Conservation (phyloP, 306 rosid species). For the Quercus berberidifolia region DNA sequence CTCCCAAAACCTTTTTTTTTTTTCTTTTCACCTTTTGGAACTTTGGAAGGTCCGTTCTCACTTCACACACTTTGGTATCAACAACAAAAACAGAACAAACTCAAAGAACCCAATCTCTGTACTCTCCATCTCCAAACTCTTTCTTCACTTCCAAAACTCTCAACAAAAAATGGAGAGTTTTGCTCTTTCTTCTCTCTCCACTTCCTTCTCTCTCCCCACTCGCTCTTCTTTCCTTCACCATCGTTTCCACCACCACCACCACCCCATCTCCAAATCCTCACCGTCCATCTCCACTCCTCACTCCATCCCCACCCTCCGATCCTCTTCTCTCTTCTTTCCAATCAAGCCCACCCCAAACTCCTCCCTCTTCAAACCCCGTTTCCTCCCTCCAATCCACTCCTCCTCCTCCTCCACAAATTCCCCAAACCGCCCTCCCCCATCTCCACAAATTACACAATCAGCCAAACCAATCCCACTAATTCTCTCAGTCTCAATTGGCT, state of each 20-base stretch:
- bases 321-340: constrained; percentile 15
- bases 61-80: too few relatives aligned
- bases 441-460: not conserved
- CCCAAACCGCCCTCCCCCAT: not conserved
- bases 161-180: constrained; percentile 42
- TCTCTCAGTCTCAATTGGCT: constrained; percentile 56
- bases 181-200: constrained; percentile 42
- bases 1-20: not conserved
- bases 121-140: constrained; percentile 1
- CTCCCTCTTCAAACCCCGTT: constrained; percentile 21
- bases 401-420: constrained; percentile 35
- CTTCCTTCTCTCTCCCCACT: constrained; percentile 27
- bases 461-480: constrained; percentile 65
- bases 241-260: constrained; percentile 21
- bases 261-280: constrained; percentile 30
- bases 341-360: constrained; percentile 19
- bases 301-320: constrained; percentile 37
- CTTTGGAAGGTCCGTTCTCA: not conserved
- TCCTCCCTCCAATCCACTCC: constrained; percentile 38
- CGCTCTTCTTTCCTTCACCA: constrained; percentile 7
- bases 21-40: not conserved
- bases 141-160: not conserved
- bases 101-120: too few relatives aligned
- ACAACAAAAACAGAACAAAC: not conserved
- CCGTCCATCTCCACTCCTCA: constrained; percentile 8